These are phyloP conservation scores for Penicillium odoratum DNA, from an alignment of 495 filamentous ascomycete species.

Conservation along the genomic window DNA sequence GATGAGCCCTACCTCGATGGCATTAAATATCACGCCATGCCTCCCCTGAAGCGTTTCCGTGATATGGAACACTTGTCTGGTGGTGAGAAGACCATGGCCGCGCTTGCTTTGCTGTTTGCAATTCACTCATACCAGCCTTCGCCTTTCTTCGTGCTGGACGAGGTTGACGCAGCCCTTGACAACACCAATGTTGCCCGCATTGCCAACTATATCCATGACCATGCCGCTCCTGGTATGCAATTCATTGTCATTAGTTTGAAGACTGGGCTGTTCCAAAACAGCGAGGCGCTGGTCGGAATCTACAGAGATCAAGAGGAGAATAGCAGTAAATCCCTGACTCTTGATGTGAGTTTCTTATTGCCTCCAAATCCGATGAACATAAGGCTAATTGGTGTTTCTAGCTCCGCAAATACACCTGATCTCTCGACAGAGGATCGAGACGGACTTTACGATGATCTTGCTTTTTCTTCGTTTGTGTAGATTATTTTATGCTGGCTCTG, in stretches of 20 bases:
- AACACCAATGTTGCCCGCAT: slow-evolving; percentile 95
- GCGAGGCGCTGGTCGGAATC: slow-evolving; percentile 90
- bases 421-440: slow-evolving; percentile 6
- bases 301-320: slow-evolving; percentile 93
- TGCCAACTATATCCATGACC: slow-evolving; percentile 89
- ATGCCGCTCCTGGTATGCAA: slow-evolving; percentile 96
- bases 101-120: slow-evolving; percentile 90
- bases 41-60: slow-evolving; percentile 94
- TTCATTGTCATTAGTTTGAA: slow-evolving; percentile 98
- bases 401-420: slow-evolving; percentile 50
- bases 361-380: slow-evolving; percentile 5
- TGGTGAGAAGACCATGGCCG: slow-evolving; percentile 98
- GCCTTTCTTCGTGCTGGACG: slow-evolving; percentile 97
- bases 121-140: slow-evolving; percentile 92
- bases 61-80: slow-evolving; percentile 99
- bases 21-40: slow-evolving; percentile 98
- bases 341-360: slow-evolving; percentile 74
- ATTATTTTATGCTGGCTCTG: slow-evolving; percentile 23
- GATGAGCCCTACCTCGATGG: slow-evolving; percentile 90
- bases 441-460: slow-evolving; percentile 21
- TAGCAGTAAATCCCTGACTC: slow-evolving; percentile 80
- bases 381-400: slow-evolving; percentile 15
- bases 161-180: slow-evolving; percentile 96
- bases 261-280: slow-evolving; percentile 88
- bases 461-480: slow-evolving; percentile 26